Percentiles rank a stretch among this genome's conserved stretches.
Evolutionary conservation across 139 green algal species (phyloP).

Genomic region (Tetratostichococcus sp.): DNA sequence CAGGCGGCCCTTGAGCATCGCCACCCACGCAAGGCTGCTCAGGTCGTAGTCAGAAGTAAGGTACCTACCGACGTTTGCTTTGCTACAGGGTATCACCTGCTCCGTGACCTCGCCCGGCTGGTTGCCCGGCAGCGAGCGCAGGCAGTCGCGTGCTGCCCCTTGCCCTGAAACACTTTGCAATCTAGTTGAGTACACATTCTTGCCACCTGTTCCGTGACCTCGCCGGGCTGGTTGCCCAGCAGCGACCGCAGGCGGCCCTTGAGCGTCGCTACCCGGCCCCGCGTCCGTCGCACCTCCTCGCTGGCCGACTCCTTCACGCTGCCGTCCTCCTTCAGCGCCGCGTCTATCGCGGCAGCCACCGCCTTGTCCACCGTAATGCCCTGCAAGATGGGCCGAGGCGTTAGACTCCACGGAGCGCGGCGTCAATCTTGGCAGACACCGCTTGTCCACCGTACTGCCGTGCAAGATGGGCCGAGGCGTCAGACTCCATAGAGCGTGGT

Average conservation of each 20-base stretch:
- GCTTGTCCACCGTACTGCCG: too few relatives aligned
- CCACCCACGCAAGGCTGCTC: too few relatives aligned
- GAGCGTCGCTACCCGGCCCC: slow-evolving; percentile 35
- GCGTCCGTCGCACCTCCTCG: slow-evolving; percentile 49
- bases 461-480: too few relatives aligned
- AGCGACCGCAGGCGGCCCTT: slow-evolving; percentile 45
- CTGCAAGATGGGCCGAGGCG: not conserved
- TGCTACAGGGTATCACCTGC: too few relatives aligned
- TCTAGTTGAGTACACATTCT: too few relatives aligned
- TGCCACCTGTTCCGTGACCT: slow-evolving; percentile 60
- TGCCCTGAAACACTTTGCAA: too few relatives aligned
- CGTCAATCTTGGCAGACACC: slow-evolving; percentile 17
- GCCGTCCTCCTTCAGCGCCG: slow-evolving; percentile 38
- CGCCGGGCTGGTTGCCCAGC: slow-evolving; percentile 54
- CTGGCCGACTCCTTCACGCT: slow-evolving; percentile 51
- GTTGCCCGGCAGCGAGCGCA: too few relatives aligned
- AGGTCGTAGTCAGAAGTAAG: too few relatives aligned
- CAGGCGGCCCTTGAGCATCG: slow-evolving; percentile 42
- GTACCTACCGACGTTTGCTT: too few relatives aligned
- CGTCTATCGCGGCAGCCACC: slow-evolving; percentile 18
- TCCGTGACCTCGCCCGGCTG: too few relatives aligned
- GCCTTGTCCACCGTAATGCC: slow-evolving; percentile 3
- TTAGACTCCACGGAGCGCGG: not conserved
- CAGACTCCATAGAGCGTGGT: too few relatives aligned
- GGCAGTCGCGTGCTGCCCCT: too few relatives aligned